These are phyloP conservation scores for Inonotus hispidus DNA, from an alignment of 1,284 basidiomycete genomes.

Conservation along the genomic window DNA sequence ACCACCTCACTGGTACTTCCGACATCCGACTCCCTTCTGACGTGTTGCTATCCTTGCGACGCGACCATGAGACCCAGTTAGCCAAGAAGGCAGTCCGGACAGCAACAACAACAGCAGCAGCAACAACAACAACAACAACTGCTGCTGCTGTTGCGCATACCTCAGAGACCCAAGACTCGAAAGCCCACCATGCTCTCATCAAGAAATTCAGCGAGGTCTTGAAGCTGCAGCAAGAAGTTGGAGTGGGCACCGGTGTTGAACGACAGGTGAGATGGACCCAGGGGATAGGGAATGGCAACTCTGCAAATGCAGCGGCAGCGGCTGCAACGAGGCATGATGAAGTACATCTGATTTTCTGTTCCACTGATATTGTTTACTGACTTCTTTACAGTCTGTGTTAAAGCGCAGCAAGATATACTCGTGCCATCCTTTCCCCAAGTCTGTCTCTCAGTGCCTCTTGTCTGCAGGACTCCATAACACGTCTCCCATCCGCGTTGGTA, in stretches of 20 bases:
- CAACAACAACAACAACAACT: too few species aligned
- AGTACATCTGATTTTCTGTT: background rate
- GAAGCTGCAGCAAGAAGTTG: background rate
- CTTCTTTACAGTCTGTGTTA: too few species aligned
- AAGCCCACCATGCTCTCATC: background rate
- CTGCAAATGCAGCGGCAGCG: slow-evolving; percentile 14
- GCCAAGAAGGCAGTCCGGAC: background rate
- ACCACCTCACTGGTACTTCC: too few species aligned
- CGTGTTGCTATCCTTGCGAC: background rate
- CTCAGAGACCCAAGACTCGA: background rate
- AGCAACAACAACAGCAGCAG: background rate
- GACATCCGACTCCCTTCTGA: background rate
- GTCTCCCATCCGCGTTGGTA: too few species aligned
- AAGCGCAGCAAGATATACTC: too few species aligned
- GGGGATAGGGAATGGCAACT: slow-evolving; percentile 7
- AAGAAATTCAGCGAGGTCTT: background rate
- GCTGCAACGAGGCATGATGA: background rate
- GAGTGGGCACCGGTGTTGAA: background rate
- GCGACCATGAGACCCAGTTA: background rate
- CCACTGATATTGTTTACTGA: too few species aligned
- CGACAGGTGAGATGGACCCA: background rate
- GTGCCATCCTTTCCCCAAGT: too few species aligned
- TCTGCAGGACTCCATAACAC: too few species aligned
- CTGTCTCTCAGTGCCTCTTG: too few species aligned
- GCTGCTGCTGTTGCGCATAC: too few species aligned